These are phyloP conservation scores for Sugiyamaella pinicola DNA, from an alignment of 1,139 yeast genomes.

Conservation along the genomic window DNA sequence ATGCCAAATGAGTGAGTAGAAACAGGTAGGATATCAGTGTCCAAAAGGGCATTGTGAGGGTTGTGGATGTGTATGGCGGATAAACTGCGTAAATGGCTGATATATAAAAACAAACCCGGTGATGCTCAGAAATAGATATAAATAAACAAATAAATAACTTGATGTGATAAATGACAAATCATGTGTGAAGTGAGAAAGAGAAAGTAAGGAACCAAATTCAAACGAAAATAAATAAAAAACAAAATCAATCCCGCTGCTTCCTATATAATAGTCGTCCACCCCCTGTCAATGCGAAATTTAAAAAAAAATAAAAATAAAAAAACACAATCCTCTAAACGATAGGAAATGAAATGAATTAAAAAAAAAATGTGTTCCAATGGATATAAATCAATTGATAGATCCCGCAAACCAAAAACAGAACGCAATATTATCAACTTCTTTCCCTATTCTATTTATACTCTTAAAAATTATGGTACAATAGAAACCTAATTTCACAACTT, in stretches of 20 bases:
- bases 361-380: no score
- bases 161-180: not conserved
- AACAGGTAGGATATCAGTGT: not conserved
- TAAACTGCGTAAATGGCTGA: not conserved
- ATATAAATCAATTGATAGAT: not conserved
- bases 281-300: not conserved
- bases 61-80: not conserved
- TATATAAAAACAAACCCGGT: not conserved
- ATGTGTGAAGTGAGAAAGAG: not conserved
- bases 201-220: no score
- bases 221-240: no score
- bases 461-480: conserved; percentile 7
- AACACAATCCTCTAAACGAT: not conserved
- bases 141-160: not conserved
- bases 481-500: not conserved
- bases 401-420: no score
- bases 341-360: no score
- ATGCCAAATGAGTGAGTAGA: conserved; percentile 1
- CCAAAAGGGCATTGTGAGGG: conserved; percentile 9
- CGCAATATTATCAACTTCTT: no score
- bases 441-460: conserved; percentile 8
- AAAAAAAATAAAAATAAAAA: no score
- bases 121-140: not conserved
- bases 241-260: not conserved
- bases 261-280: no score